Conservation (phyloP, 352 stramenopile genomes). For the Phytophthora pisi region DNA sequence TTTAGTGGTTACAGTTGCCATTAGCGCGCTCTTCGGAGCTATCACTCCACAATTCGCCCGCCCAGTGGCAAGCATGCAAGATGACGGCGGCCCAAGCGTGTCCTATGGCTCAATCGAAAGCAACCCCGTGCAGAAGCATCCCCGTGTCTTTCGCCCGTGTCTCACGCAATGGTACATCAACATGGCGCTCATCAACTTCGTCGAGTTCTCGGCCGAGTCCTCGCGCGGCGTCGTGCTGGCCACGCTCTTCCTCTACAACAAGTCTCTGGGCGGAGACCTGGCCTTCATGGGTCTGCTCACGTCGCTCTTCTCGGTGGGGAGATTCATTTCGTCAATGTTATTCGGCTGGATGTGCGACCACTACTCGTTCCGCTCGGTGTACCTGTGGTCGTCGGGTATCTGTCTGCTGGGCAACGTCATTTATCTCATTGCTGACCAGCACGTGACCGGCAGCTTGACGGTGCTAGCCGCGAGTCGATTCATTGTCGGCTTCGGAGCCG, state of each 20-base stretch:
- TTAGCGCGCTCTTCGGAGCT: neutral
- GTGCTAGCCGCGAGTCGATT: slow-evolving; percentile 69
- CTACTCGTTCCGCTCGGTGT: slow-evolving; percentile 77
- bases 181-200: slow-evolving; percentile 82
- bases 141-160: slow-evolving; percentile 22
- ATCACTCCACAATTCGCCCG: slow-evolving; percentile 9
- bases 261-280: slow-evolving; percentile 68
- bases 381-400: slow-evolving; percentile 64
- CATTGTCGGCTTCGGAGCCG: slow-evolving; percentile 72
- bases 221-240: slow-evolving; percentile 72
- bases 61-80: slow-evolving; percentile 2
- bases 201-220: slow-evolving; percentile 75
- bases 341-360: slow-evolving; percentile 81
- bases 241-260: slow-evolving; percentile 79
- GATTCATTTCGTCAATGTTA: slow-evolving; percentile 73
- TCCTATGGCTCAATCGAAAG: slow-evolving; percentile 26
- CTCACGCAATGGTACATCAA: too few relatives aligned
- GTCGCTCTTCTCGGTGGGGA: slow-evolving; percentile 73
- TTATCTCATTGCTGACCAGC: slow-evolving; percentile 62
- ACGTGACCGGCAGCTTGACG: slow-evolving; percentile 51
- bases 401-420: slow-evolving; percentile 69
- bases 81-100: slow-evolving; percentile 3
- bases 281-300: slow-evolving; percentile 75
- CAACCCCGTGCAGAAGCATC: slow-evolving; percentile 1
- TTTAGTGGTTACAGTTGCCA: slow-evolving; percentile 6